Evolutionary conservation across 1,139 yeast species (phyloP), one percentile per base, ranked within the genome.

Genomic region (Kluyveromyces sp.): DNA sequence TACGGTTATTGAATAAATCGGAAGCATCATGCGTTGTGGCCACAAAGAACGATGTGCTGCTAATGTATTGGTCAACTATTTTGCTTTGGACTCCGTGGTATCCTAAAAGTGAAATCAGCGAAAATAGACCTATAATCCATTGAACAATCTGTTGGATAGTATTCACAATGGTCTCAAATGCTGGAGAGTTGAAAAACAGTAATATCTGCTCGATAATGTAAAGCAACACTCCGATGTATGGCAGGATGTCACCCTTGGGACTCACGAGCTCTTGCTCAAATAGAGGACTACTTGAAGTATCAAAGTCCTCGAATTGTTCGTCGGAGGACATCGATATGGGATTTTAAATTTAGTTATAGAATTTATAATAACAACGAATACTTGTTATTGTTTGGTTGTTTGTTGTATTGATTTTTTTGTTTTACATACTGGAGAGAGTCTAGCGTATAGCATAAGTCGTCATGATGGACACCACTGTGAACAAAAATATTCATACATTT

Each of bases 41-140:
- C 4, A 41, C 43, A 34, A 41, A 41, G 21, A 41, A 41, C n/a
- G 39, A 41, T 6, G 39, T 34, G 34, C 26, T 10, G 27, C 27
- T 34, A 27, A 41, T 32, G 39, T 41, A 41, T 34, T 41, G 37
- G 6, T 7, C 35, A 3, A 41, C 33, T 21, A 41, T 33, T 34
- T 41, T 34, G 26, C 27, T 34, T 41, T 41, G 43, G 39, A 41
- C 34, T 34, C 43, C 43, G n/a, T 41, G 39, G 33, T 41, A 41
- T 28, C 43, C 43, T 30, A 41, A 29, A 21, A 41, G 28, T 21
- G 34, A 27, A 34, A 41, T 7, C 38, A 41, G 35, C 26, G 43
- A 41, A 15, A 34, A 28, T 10, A 39, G 32, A 4, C 43, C 43
- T 7, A 41, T 41, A 34, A 41, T 41, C 43, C 27, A 34, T 10